Percentiles rank a stretch among this genome's conserved stretches.
Evolutionary conservation across 1,139 yeast genomes (phyloP).

Genomic region (Protomyces pachydermus): DNA sequence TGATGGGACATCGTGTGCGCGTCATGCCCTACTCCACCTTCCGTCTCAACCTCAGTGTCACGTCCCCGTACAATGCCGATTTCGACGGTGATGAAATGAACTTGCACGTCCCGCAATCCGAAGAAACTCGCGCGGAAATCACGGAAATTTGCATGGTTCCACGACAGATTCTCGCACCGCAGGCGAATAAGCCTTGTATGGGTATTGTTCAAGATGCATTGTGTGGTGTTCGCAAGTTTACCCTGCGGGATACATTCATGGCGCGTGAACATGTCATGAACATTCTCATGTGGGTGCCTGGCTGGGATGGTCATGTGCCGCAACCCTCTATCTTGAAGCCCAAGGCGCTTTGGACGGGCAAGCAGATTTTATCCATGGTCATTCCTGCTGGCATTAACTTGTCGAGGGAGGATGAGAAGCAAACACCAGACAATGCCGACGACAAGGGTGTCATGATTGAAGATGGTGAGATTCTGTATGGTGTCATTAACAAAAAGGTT

Average conservation of each 20-base stretch:
- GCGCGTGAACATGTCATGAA: constrained; percentile 95
- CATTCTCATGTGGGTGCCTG: constrained; percentile 94
- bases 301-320: constrained; percentile 99
- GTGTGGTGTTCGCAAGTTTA: constrained; percentile 95
- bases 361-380: constrained; percentile 85
- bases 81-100: constrained; percentile 99
- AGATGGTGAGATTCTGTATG: constrained; percentile 91
- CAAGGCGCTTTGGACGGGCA: constrained; percentile 96
- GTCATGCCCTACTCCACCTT: constrained; percentile 99
- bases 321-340: constrained; percentile 93
- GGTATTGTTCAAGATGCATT: constrained; percentile 98
- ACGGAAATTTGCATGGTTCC: constrained; percentile 96
- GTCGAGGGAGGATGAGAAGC: constrained; percentile 87
- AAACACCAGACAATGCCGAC: constrained; percentile 74
- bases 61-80: constrained; percentile 99
- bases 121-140: constrained; percentile 94
- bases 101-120: constrained; percentile 98
- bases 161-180: constrained; percentile 94
- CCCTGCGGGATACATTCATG: constrained; percentile 79
- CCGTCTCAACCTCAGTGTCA: constrained; percentile 90
- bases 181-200: constrained; percentile 98
- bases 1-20: constrained; percentile 99
- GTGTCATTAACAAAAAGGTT: constrained; percentile 95
- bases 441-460: constrained; percentile 89
- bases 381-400: constrained; percentile 94